A percentile compares a stretch with the other conserved stretches of the same genome.
Evolutionary conservation across 352 stramenopile species (phyloP).

Genomic region (Aphanomyces stellatus): DNA sequence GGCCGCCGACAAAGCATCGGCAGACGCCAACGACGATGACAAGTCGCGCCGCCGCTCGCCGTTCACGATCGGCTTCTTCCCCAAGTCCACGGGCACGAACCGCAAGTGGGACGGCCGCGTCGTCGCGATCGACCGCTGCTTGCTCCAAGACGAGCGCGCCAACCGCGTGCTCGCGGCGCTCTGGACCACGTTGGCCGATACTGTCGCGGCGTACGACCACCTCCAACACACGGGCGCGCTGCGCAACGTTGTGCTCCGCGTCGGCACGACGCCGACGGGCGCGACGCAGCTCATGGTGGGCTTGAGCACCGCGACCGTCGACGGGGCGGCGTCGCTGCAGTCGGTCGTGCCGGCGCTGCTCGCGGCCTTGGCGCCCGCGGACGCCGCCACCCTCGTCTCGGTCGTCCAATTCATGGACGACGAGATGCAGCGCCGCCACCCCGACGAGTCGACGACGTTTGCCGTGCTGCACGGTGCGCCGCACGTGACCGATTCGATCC

Average conservation of each 20-base stretch:
- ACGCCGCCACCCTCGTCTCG: slow-evolving; percentile 36
- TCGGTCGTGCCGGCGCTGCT: slow-evolving; percentile 29
- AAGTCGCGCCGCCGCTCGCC: slow-evolving; percentile 24
- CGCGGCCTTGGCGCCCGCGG: slow-evolving; percentile 21
- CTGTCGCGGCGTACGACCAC: slow-evolving; percentile 50
- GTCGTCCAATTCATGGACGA: slow-evolving; percentile 54
- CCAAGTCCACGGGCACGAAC: slow-evolving; percentile 28
- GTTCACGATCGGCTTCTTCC: slow-evolving; percentile 70
- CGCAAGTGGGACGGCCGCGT: slow-evolving; percentile 52
- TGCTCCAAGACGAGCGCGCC: slow-evolving; percentile 35
- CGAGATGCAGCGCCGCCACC: slow-evolving; percentile 41
- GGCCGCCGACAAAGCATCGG: slow-evolving; percentile 28
- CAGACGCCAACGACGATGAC: background rate
- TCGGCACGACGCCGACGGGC: slow-evolving; percentile 25
- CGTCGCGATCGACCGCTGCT: slow-evolving; percentile 51
- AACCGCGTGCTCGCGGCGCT: slow-evolving; percentile 40
- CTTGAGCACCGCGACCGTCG: slow-evolving; percentile 47
- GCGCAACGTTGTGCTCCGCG: slow-evolving; percentile 59
- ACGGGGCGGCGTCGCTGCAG: slow-evolving; percentile 26
- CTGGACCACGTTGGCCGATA: slow-evolving; percentile 24
- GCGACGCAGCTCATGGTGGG: slow-evolving; percentile 49
- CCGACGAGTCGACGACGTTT: slow-evolving; percentile 18
- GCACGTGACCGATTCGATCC: slow-evolving; percentile 49
- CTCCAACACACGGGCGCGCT: slow-evolving; percentile 45
- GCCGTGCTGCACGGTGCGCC: slow-evolving; percentile 40